Evolutionary conservation across 2,329 filamentous ascomycete genomes (phyloP), one percentile per base, ranked within the genome.

Genomic region (Ophiocordyceps camponoti-rufipedis): DNA sequence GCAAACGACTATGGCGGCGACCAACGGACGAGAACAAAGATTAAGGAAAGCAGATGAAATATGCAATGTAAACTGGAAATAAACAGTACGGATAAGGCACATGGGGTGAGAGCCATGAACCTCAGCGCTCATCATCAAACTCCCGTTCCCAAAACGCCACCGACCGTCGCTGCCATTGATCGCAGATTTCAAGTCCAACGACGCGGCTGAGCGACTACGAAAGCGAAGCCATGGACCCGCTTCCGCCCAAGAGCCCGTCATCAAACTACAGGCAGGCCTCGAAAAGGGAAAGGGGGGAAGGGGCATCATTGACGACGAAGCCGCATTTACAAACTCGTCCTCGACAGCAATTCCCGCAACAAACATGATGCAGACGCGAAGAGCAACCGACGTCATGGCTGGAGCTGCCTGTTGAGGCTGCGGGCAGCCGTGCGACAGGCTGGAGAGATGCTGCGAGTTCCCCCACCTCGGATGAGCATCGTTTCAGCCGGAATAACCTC

Each of bases 281-380:
- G 3, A 23, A 23, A 5, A 23, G 23, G 23, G 23, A 23, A 23
- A 23, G 23, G 23, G 23, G 23, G 23, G n/a, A n/a, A n/a, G 5
- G 23, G 23, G 23, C 23, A 23, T 23, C 23, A 23, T 23, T 8
- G 5, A 40, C 38, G 38, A 18, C n/a, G 38, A 19, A 7, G 10
- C 5, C 38, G 11, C 11, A 11, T 40, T 40, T 40, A 31, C 8
- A 31, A 31, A 31, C 29, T 31, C 29, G 29, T 31, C 29, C 7
- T 31, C 12, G 29, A 31, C 9, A 31, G 8, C 47, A 48, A 45
- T 48, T 45, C 49, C 56, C 55, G 56, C 55, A 3, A 31, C 29
- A 9, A 31, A 12, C 29, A 58, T 59, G 54, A 58, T 58, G 48
- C 48, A 44, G 12, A 31, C 8, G 29, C 29, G 9, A 12, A 31